Base-by-base conservation (phyloP, 164 flowering plant species). In the Malania oleifera region DNA sequence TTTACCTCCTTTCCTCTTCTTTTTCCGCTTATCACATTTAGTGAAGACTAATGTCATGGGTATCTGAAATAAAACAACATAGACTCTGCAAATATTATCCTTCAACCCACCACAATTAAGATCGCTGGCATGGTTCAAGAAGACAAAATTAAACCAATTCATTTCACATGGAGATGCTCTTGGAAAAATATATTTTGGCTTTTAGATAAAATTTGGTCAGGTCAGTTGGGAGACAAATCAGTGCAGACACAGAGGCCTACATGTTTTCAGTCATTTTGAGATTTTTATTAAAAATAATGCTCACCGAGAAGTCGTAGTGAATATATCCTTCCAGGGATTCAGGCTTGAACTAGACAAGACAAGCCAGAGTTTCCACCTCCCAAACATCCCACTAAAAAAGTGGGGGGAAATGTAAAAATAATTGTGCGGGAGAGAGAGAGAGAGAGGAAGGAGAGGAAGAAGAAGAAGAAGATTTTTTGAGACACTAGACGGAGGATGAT, bases 1-100 rank as follows among this genome's bases (percentile, higher is more conserved):
- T 63, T 83, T 87, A 26, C 96, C 93, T 44, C 97, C 97, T 38
- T 77, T 79, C 78, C 68, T 90, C 50, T 67, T 80, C 85, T 84
- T 93, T 75, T 88, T 90, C 72, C 99, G 73, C 67, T 90, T 88
- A 74, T 93, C 99, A n/a, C 97, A 93, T 70, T 93, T 93, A 31
- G 99, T 93, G 77, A 93, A 89, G 51, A 93, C 54, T 17, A 93
- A 59, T 3, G 99, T 90, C 99, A 93, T 93, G 17, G 97, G 99
- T 57, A 93, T 81, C 97, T 89, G 79, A 62, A 71, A 57, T 20
- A 37, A 46, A 27, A 29, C 8, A 45, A 45, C n/a, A 7, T 24
- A 13, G 34, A n/a, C 12, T 15, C n/a, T 40, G n/a, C 13, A 40
- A 0, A 20, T 29, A 22, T 4, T 28, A 5, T 17, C 23, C 18